Evolutionary conservation across 176 grass and related monocot species (phyloP), one percentile per base, ranked within the genome.

Genomic region (Puya raimondii): DNA sequence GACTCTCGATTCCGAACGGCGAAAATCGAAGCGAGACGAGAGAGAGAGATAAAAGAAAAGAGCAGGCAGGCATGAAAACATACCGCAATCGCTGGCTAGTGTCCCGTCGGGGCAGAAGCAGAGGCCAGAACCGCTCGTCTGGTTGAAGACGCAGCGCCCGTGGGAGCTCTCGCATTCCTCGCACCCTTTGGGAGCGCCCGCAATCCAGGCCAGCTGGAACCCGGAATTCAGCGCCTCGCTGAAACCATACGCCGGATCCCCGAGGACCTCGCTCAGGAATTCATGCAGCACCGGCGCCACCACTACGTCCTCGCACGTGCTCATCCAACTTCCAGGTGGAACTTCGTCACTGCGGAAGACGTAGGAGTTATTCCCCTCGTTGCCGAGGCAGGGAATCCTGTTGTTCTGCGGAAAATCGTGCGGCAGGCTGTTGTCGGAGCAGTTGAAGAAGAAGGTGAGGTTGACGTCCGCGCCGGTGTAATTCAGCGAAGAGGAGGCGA

Each of bases 371-470:
- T 25, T 50, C 0, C 6, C 42, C 6, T 0, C 4, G 54, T 10
- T 0, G 12, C 0, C 0, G 15, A 6, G 2, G 47, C 71, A 73
- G 47, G 17, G 3, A 12, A 25, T n/a, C 0, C 1, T 3, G 47
- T 73, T 13, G 0, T 0, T 0, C 3, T 6, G 25, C 25, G 2
- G 12, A 5, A 12, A 14, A 3, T 11, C n/a, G 9, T 9, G 2
- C 33, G 5, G 0, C 33, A 1, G 33, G 4, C 0, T 0, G 14
- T 0, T 6, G 11, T 0, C 1, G n/a, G 1, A 14, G 71, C 71
- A 73, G 29, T 64, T 2, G 42, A 50, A 49, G 56, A 51, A n/a
- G 57, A 73, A 64, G 57, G 42, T 73, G 71, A 73, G 10, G 20
- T 73, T 64, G n/a, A 9, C 9, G 51, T 72, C 53, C 3, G 9